Evolutionary conservation across 306 rosid genomes (phyloP).

Genomic region (Lathyrus sativus): DNA sequence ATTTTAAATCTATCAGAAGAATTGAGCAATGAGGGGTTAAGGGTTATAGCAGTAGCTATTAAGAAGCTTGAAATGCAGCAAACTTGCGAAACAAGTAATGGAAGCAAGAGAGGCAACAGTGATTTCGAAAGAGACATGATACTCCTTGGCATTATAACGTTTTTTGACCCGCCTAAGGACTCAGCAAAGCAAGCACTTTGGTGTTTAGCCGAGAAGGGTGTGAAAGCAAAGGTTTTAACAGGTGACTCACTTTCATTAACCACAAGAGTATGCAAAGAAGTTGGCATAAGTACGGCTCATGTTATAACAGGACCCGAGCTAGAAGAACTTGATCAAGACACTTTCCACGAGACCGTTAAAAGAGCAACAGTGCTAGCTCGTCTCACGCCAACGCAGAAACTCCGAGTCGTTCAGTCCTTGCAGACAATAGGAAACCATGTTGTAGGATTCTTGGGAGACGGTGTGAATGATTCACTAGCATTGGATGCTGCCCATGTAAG

Average conservation of each 20-base stretch:
- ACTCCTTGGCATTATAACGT: slow-evolving; percentile 77
- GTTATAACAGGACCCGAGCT: slow-evolving; percentile 83
- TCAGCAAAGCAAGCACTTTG: slow-evolving; percentile 81
- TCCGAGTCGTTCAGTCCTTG: slow-evolving; percentile 74
- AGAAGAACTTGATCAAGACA: slow-evolving; percentile 65
- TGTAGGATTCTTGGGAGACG: slow-evolving; percentile 85
- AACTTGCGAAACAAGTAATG: slow-evolving; percentile 39
- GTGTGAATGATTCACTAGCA: slow-evolving; percentile 76
- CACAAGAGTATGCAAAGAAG: slow-evolving; percentile 74
- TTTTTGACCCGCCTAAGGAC: slow-evolving; percentile 88
- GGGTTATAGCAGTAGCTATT: slow-evolving; percentile 77
- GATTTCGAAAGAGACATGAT: slow-evolving; percentile 68
- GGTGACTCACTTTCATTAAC: slow-evolving; percentile 78
- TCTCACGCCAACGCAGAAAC: slow-evolving; percentile 81
- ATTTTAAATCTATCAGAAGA: slow-evolving; percentile 60
- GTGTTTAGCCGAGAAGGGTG: slow-evolving; percentile 81
- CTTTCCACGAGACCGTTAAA: slow-evolving; percentile 69
- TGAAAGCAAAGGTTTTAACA: slow-evolving; percentile 78
- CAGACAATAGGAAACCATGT: slow-evolving; percentile 67
- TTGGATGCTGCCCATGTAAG: slow-evolving; percentile 82
- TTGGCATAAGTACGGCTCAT: slow-evolving; percentile 70
- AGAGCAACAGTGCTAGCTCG: slow-evolving; percentile 78
- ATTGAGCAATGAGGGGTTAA: slow-evolving; percentile 72
- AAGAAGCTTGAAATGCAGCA: slow-evolving; percentile 55
- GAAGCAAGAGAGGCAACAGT: slow-evolving; percentile 35